These are phyloP conservation scores for Penicillium decumbens DNA, from an alignment of 2,329 filamentous ascomycete species.

Conservation along the genomic window DNA sequence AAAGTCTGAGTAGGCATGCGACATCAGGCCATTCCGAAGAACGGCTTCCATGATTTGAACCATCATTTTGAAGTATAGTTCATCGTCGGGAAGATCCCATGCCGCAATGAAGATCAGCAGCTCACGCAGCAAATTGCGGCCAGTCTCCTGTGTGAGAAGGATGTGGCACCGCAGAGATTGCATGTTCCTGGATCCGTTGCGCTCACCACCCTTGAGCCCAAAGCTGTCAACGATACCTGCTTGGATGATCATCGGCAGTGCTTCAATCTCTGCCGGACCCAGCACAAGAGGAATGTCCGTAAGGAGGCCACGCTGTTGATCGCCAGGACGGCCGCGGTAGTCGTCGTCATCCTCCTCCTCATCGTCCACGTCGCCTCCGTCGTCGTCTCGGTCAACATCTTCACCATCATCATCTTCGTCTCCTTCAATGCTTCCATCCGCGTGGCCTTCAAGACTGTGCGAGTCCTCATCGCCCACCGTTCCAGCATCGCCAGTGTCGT, in stretches of 20 bases:
- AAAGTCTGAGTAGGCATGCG: slow-evolving; percentile 87
- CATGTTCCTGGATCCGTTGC: slow-evolving; percentile 64
- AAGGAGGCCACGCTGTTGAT: slow-evolving; percentile 67
- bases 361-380: slow-evolving; percentile 51
- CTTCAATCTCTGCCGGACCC: slow-evolving; percentile 91
- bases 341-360: slow-evolving; percentile 52
- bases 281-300: slow-evolving; percentile 93
- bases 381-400: slow-evolving; percentile 48
- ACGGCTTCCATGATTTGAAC: slow-evolving; percentile 93
- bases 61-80: slow-evolving; percentile 94
- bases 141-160: slow-evolving; percentile 82
- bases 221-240: slow-evolving; percentile 85
- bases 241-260: slow-evolving; percentile 94
- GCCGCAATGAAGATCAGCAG: slow-evolving; percentile 94
- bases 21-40: slow-evolving; percentile 80
- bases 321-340: slow-evolving; percentile 48
- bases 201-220: slow-evolving; percentile 60
- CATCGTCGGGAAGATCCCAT: slow-evolving; percentile 91
- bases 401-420: slow-evolving; percentile 53
- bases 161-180: slow-evolving; percentile 88
- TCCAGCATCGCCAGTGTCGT: slow-evolving; percentile 40
- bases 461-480: slow-evolving; percentile 42
- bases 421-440: slow-evolving; percentile 45
- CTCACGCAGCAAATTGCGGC: slow-evolving; percentile 81
- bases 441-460: slow-evolving; percentile 41